Conservation (phyloP, 345 rosid species). For the Brassica rapa region DNA sequence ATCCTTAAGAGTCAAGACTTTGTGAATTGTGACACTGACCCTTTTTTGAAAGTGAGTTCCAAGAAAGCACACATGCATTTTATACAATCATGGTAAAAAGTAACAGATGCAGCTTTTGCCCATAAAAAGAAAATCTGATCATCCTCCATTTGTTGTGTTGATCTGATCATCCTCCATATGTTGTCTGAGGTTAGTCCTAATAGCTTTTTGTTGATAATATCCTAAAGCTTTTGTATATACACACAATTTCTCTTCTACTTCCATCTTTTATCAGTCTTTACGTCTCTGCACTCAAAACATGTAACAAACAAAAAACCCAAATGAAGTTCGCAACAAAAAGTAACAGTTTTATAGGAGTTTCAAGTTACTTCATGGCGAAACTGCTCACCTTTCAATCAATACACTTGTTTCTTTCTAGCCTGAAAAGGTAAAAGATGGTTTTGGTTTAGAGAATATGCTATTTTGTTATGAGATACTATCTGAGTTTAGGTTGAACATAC, state of each 20-base stretch:
- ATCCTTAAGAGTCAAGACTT: not conserved
- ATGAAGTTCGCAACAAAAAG: not conserved
- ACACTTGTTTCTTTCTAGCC: conserved; percentile 9
- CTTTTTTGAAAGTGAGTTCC: not conserved
- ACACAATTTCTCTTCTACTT: conserved; percentile 27
- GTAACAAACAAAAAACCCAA: not conserved
- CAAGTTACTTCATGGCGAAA: not conserved
- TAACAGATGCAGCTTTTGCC: not conserved
- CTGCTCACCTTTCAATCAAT: conserved; percentile 17
- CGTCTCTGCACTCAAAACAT: conserved; percentile 20
- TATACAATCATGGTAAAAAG: not conserved
- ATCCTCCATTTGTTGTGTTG: conserved; percentile 18
- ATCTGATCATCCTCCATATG: conserved; percentile 13
- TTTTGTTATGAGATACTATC: not conserved
- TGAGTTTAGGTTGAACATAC: not conserved
- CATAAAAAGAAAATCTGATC: not conserved
- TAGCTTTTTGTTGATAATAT: conserved; percentile 29
- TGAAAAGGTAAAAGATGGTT: not conserved
- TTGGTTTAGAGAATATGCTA: not conserved
- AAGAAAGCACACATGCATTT: not conserved
- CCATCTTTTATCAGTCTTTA: conserved; percentile 16
- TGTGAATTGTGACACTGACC: not conserved
- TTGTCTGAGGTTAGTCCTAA: conserved; percentile 12
- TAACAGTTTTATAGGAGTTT: not conserved
- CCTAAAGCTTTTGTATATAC: conserved; percentile 14